Conservation (phyloP, 1,284 basidiomycete species). For the Irpex rosettiformis region DNA sequence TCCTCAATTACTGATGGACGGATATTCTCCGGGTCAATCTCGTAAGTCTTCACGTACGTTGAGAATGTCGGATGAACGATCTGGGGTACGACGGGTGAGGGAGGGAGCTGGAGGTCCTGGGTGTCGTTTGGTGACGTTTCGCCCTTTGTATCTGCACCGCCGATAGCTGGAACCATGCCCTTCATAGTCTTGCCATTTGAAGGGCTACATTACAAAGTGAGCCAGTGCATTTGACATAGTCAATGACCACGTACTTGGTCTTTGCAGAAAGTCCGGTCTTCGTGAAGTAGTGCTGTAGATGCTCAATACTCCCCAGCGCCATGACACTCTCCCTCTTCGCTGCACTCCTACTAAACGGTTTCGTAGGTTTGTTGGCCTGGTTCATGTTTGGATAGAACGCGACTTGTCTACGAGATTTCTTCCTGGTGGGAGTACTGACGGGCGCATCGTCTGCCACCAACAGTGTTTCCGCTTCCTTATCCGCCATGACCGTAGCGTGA, state of each 20-base stretch:
- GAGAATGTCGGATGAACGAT: constrained; percentile 41
- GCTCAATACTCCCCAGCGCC: constrained; percentile 82
- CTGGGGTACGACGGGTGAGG: constrained; percentile 58
- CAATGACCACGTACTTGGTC: constrained; percentile 73
- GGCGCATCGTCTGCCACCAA: not conserved
- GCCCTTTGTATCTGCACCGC: constrained; percentile 40
- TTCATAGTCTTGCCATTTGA: constrained; percentile 47
- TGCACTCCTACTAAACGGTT: constrained; percentile 82
- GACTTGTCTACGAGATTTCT: constrained; percentile 39
- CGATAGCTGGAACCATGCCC: constrained; percentile 72
- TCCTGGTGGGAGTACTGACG: not conserved
- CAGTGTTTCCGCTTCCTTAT: not conserved
- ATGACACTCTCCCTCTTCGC: constrained; percentile 85
- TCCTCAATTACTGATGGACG: constrained; percentile 71
- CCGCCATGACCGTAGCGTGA: not conserved
- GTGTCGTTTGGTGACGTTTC: constrained; percentile 32
- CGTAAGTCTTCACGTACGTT: constrained; percentile 56
- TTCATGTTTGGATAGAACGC: constrained; percentile 76
- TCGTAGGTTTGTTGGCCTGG: constrained; percentile 64
- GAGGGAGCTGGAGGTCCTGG: constrained; percentile 59
- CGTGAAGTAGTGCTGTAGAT: constrained; percentile 86
- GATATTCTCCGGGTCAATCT: constrained; percentile 69
- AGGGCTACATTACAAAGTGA: constrained; percentile 34
- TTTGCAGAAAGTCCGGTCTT: constrained; percentile 75
- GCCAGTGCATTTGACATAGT: constrained; percentile 16